phyloP scores from a whole-genome alignment of 108 stramenopile species.

The Cyclotella choctawhatcheeana region DNA sequence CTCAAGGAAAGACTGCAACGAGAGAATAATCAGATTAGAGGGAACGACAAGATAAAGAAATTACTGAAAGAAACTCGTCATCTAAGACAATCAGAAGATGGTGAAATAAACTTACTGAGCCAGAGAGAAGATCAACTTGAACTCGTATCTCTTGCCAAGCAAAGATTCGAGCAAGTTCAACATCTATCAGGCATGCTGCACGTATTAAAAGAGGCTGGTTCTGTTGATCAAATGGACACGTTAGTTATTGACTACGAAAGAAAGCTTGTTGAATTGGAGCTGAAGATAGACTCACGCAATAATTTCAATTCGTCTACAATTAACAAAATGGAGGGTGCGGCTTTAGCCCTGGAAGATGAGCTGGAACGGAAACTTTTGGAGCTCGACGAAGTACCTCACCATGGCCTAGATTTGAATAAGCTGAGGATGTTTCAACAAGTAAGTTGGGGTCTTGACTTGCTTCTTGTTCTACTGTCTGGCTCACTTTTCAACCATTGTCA shows the following conservation, averaged over 20 bases:
- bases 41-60: slow-evolving; percentile 16
- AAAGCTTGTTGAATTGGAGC: background rate
- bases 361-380: slow-evolving; percentile 51
- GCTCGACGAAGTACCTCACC: slow-evolving; percentile 33
- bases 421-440: slow-evolving; percentile 21
- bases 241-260: background rate
- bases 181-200: slow-evolving; percentile 3
- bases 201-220: background rate
- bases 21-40: slow-evolving; percentile 13
- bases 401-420: background rate
- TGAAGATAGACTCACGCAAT: slow-evolving; percentile 18
- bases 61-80: slow-evolving; percentile 37
- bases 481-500: background rate
- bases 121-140: slow-evolving; percentile 25
- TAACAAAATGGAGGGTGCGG: slow-evolving; percentile 15
- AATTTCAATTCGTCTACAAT: background rate
- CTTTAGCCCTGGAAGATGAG: slow-evolving; percentile 45
- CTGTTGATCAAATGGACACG: slow-evolving; percentile 5
- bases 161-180: slow-evolving; percentile 11
- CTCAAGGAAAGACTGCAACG: slow-evolving; percentile 32
- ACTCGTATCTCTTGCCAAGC: slow-evolving; percentile 9
- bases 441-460: background rate
- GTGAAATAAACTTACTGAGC: slow-evolving; percentile 63
- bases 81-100: slow-evolving; percentile 77
- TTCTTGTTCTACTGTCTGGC: background rate